Evolutionary conservation across 768 basidiomycete genomes (phyloP).

Genomic region (Serendipita indica): DNA sequence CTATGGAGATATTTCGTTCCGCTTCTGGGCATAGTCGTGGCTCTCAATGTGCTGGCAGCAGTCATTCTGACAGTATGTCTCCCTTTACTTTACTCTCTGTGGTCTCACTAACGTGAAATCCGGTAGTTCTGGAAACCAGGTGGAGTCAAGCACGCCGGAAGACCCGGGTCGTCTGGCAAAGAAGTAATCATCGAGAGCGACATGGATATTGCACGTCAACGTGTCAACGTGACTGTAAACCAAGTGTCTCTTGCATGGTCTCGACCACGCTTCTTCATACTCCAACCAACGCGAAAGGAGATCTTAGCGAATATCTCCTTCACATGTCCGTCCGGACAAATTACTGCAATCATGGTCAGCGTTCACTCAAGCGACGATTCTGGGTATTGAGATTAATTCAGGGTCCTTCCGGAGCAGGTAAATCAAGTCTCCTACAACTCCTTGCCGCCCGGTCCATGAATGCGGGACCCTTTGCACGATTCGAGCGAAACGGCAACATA

Average conservation of each 20-base stretch:
- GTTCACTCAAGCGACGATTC: background rate
- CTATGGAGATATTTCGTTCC: constrained; percentile 15
- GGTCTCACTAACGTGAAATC: background rate
- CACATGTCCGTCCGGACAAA: constrained; percentile 23
- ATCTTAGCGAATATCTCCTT: constrained; percentile 24
- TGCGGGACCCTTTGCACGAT: constrained; percentile 22
- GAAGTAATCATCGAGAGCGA: constrained; percentile 17
- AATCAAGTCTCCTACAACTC: constrained; percentile 26
- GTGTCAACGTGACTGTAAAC: constrained; percentile 23
- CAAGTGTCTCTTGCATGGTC: constrained; percentile 11
- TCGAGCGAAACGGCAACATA: constrained; percentile 21
- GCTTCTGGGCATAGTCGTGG: constrained; percentile 19
- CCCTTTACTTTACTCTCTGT: constrained; percentile 9
- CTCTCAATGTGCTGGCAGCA: constrained; percentile 20
- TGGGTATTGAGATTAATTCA: background rate
- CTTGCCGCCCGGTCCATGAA: constrained; percentile 22
- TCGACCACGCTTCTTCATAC: constrained; percentile 5
- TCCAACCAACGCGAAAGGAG: constrained; percentile 16
- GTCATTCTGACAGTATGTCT: constrained; percentile 21
- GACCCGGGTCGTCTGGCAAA: constrained; percentile 18
- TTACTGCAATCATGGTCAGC: constrained; percentile 24
- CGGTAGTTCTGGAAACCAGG: constrained; percentile 19
- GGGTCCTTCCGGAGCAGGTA: constrained; percentile 20
- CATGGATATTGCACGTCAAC: constrained; percentile 20
- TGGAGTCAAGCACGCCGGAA: constrained; percentile 23